Evolutionary conservation across 2,329 filamentous ascomycete species (phyloP).

Genomic region (Westerdykella aurantiaca): DNA sequence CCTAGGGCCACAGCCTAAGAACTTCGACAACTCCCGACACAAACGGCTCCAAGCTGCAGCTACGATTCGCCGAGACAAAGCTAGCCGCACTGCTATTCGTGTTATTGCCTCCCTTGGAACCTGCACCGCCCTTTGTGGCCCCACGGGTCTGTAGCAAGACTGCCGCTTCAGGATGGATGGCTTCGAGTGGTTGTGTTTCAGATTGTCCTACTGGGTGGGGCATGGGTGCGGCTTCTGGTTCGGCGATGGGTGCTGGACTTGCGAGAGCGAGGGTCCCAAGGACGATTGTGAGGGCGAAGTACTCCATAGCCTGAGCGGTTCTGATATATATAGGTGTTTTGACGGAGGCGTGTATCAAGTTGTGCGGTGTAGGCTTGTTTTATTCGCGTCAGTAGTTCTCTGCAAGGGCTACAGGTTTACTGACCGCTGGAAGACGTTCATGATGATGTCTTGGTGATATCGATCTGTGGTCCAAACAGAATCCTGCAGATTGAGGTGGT

Average conservation of each 20-base stretch:
- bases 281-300: constrained; percentile 19
- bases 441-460: too few relatives aligned
- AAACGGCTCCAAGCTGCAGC: constrained; percentile 21
- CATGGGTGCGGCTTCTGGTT: constrained; percentile 8
- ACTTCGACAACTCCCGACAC: constrained; percentile 15
- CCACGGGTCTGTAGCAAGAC: constrained; percentile 18
- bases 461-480: not conserved
- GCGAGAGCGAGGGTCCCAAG: constrained; percentile 23
- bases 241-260: constrained; percentile 20
- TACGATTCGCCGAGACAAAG: constrained; percentile 14
- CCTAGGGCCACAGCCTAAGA: not conserved
- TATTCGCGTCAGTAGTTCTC: too few relatives aligned
- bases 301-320: constrained; percentile 16
- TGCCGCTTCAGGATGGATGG: constrained; percentile 9
- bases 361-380: not conserved
- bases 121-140: constrained; percentile 8
- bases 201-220: constrained; percentile 1
- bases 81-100: constrained; percentile 13
- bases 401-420: too few relatives aligned
- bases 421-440: too few relatives aligned
- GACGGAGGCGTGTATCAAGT: not conserved
- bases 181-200: not conserved
- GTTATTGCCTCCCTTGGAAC: constrained; percentile 4
- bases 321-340: constrained; percentile 3
- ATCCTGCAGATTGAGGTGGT: not conserved